Evolutionary conservation across 306 rosid genomes (phyloP), one percentile per base, ranked within the genome.

Genomic region (Pyrus pyrifolia): DNA sequence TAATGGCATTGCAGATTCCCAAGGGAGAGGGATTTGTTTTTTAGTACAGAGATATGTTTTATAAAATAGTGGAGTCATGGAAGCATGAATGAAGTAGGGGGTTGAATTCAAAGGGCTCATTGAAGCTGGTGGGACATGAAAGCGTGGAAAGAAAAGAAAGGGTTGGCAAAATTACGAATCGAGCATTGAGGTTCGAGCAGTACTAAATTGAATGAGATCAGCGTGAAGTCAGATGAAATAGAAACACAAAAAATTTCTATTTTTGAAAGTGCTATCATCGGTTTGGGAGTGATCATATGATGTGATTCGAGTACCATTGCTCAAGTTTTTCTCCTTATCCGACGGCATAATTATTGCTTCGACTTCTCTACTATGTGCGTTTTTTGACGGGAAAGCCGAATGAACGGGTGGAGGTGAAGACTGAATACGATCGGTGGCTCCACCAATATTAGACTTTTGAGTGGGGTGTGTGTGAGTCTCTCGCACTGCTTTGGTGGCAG

Each of bases 1-100:
- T 61, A 84, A 86, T 90, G 93, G 93, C 90, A 72, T 85, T 86
- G 90, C 91, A 82, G 89, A 89, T 92, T 92, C 93, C 96, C 97
- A 72, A 89, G 86, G 92, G 85, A 75, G 75, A 83, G 90, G 82
- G 83, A 77, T 84, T 70, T 80, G 76, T 79, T 71, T 79, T 71
- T 80, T 81, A 72, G 76, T 81, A 78, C 40, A 38, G 74, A 64
- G 42, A 67, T 62, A 75, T 22, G 83, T 81, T 79, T 33, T 81
- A 40, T 19, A 25, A 52, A 79, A 74, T 82, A 72, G 79, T 78
- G 87, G 85, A 85, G 92, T 78, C 80, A 74, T 78, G 77, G 80
- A 79, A 35, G 89, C 79, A 88, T 76, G 88, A 73, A 83, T 85
- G 78, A 76, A 78, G 89, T 84, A 88, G 80, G 76, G 78, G 76